Conservation (phyloP, 2,329 filamentous ascomycete genomes). For the Fusarium sp. region DNA sequence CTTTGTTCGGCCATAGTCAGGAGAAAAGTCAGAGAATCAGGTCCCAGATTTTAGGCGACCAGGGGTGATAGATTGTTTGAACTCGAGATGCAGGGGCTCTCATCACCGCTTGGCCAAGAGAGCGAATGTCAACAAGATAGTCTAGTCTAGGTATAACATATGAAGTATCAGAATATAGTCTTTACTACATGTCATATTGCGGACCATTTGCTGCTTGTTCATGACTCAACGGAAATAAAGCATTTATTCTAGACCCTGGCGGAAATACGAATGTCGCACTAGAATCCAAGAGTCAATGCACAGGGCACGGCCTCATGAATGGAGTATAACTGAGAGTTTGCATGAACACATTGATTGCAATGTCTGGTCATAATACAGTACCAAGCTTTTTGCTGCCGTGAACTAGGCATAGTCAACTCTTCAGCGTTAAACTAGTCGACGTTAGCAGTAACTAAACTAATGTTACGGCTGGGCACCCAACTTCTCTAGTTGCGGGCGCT, state of each 20-base stretch:
- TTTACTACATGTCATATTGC: neutral
- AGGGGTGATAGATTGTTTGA: neutral
- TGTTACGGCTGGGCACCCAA: neutral
- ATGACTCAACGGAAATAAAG: neutral
- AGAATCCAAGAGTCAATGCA: neutral
- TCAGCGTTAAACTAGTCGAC: neutral
- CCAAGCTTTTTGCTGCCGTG: neutral
- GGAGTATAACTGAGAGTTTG: neutral
- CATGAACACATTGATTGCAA: neutral
- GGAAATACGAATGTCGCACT: neutral
- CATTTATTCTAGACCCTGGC: neutral
- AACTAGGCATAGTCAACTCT: neutral
- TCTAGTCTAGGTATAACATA: neutral
- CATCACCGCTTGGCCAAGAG: neutral
- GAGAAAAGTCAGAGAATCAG: constrained; percentile 2
- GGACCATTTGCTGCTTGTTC: neutral
- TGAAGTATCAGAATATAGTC: neutral
- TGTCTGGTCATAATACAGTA: neutral
- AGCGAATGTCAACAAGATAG: neutral
- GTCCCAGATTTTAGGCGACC: neutral
- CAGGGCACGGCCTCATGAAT: neutral
- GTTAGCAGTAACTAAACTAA: neutral
- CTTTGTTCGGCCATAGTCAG: neutral
- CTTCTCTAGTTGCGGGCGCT: neutral
- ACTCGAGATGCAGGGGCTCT: neutral